A percentile compares a stretch with the other conserved stretches of the same genome.
Evolutionary conservation across 257 asterid genomes (phyloP).

Genomic region (Voacanga thouarsii): DNA sequence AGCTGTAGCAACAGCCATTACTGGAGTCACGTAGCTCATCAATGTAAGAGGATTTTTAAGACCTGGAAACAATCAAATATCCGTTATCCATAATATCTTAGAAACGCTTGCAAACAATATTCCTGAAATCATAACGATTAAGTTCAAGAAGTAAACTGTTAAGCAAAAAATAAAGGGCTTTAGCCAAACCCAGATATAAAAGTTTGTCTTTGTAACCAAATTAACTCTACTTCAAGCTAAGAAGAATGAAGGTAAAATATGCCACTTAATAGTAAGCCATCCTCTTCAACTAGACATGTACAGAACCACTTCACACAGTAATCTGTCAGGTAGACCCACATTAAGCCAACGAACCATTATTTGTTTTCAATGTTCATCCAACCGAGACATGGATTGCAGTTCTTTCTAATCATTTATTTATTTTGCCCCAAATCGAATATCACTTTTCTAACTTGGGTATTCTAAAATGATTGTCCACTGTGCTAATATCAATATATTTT

Average conservation of each 20-base stretch:
- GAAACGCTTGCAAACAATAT: not conserved
- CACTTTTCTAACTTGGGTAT: not conserved
- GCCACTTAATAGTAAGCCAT: not conserved
- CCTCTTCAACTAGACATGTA: not conserved
- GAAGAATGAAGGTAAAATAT: not conserved
- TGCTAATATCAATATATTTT: not conserved
- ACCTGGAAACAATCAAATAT: slow-evolving; percentile 45
- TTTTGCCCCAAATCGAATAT: not conserved
- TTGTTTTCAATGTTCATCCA: not conserved
- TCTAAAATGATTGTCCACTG: not conserved
- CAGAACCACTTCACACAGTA: not conserved
- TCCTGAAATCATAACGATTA: not conserved
- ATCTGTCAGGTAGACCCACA: not conserved
- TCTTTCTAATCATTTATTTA: not conserved
- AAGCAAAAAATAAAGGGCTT: not conserved
- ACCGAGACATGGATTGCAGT: not conserved
- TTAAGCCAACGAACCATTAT: not conserved
- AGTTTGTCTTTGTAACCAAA: not conserved
- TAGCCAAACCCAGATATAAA: not conserved
- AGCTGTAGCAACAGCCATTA: slow-evolving; percentile 93
- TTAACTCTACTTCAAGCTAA: not conserved
- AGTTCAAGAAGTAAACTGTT: too few relatives aligned
- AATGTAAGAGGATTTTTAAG: slow-evolving; percentile 90
- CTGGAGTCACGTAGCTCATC: slow-evolving; percentile 96
- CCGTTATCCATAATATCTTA: not conserved